Conservation (phyloP, 2,329 filamentous ascomycete genomes). For the Zarea fungicola region DNA sequence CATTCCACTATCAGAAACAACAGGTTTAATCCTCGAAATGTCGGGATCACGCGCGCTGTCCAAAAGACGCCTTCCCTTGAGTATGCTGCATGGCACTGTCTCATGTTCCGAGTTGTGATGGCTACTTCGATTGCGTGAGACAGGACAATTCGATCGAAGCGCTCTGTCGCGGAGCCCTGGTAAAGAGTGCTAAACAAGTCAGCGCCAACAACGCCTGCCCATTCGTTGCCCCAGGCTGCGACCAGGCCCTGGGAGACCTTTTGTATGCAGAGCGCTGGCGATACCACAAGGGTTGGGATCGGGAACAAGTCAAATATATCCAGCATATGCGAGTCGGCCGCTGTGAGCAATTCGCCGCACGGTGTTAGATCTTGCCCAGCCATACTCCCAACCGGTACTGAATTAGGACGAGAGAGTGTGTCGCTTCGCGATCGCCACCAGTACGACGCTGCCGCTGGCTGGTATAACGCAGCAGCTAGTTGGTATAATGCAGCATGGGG, state of each 20-base stretch:
- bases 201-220: constrained; percentile 23
- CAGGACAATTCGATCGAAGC: constrained; percentile 23
- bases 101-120: constrained; percentile 21
- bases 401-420: background rate
- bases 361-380: background rate
- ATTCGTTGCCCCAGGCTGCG: constrained; percentile 21
- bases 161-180: constrained; percentile 21
- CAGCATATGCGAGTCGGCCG: constrained; percentile 12
- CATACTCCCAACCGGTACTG: background rate
- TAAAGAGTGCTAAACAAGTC: constrained; percentile 25
- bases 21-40: constrained; percentile 25
- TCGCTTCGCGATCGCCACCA: background rate
- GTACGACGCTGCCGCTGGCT: too few species aligned
- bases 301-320: constrained; percentile 27
- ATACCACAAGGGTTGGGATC: constrained; percentile 26
- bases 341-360: background rate
- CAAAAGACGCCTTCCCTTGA: constrained; percentile 18
- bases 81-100: constrained; percentile 20
- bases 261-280: constrained; percentile 25
- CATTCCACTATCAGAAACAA: constrained; percentile 29
- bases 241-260: constrained; percentile 26
- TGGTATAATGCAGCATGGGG: too few species aligned
- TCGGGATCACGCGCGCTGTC: constrained; percentile 27
- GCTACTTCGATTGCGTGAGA: constrained; percentile 25
- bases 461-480: too few species aligned